A percentile compares a stretch with the other conserved stretches of the same genome.
Evolutionary conservation across 1,284 basidiomycete genomes (phyloP).

Genomic region (Vanrija sp.): DNA sequence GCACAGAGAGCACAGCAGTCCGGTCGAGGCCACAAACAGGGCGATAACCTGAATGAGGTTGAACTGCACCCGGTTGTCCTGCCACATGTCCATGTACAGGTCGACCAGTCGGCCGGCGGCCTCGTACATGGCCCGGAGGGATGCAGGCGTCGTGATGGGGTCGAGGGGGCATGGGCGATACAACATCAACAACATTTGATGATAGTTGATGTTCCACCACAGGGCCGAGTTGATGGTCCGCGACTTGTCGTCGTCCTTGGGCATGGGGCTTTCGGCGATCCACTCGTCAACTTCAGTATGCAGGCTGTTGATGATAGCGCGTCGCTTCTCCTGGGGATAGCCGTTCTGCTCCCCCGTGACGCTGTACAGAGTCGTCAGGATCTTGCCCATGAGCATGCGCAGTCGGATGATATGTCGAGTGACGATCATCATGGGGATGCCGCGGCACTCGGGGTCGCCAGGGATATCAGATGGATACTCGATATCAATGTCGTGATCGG

Average conservation of each 20-base stretch:
- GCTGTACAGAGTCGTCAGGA: slow-evolving; percentile 24
- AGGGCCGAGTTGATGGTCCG: slow-evolving; percentile 24
- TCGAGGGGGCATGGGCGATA: slow-evolving; percentile 33
- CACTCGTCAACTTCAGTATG: slow-evolving; percentile 22
- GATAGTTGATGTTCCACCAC: slow-evolving; percentile 29
- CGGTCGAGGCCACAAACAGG: slow-evolving; percentile 31
- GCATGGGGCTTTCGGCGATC: slow-evolving; percentile 16
- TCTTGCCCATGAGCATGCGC: slow-evolving; percentile 24
- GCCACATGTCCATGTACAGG: slow-evolving; percentile 28
- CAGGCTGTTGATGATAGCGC: slow-evolving; percentile 17
- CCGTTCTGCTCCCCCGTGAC: slow-evolving; percentile 25
- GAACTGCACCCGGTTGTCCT: slow-evolving; percentile 26
- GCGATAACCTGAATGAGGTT: slow-evolving; percentile 31
- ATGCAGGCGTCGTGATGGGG: slow-evolving; percentile 20
- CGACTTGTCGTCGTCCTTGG: slow-evolving; percentile 6
- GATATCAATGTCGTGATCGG: slow-evolving; percentile 31
- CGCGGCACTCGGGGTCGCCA: slow-evolving; percentile 18
- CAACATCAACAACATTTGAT: slow-evolving; percentile 26
- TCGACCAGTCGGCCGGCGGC: slow-evolving; percentile 24
- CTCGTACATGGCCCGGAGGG: slow-evolving; percentile 23
- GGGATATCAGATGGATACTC: slow-evolving; percentile 21
- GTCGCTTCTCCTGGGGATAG: slow-evolving; percentile 20
- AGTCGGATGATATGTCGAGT: slow-evolving; percentile 23
- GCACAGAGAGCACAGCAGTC: slow-evolving; percentile 30
- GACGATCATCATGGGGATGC: slow-evolving; percentile 10